Evolutionary conservation across 2,329 filamentous ascomycete species (phyloP).

Genomic region (Teratosphaeria destructans): DNA sequence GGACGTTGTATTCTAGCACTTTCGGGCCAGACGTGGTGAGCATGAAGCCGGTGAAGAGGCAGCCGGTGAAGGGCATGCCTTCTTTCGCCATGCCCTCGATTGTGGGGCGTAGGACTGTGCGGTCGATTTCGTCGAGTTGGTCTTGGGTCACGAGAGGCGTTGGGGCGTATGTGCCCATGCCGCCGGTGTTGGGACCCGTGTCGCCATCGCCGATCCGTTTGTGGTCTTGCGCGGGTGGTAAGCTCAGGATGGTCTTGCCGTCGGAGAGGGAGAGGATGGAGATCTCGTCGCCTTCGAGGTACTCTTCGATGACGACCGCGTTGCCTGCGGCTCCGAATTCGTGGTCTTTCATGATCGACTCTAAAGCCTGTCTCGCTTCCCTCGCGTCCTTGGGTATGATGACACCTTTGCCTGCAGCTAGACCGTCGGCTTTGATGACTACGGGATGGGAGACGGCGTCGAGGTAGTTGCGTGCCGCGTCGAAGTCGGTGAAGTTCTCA

Average conservation of each 20-base stretch:
- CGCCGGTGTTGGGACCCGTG: constrained; percentile 84
- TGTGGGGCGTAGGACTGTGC: constrained; percentile 77
- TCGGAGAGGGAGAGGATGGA: constrained; percentile 88
- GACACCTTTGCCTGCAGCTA: constrained; percentile 92
- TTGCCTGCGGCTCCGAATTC: constrained; percentile 80
- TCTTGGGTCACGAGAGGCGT: constrained; percentile 42
- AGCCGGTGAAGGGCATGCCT: constrained; percentile 56
- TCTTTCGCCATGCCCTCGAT: constrained; percentile 81
- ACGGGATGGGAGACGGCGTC: constrained; percentile 60
- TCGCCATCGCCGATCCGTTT: constrained; percentile 91
- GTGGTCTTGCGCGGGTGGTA: constrained; percentile 92
- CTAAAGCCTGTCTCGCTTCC: constrained; percentile 71
- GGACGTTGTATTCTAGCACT: constrained; percentile 85
- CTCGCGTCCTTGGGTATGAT: constrained; percentile 73
- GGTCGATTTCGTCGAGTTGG: constrained; percentile 68
- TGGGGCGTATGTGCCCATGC: constrained; percentile 95
- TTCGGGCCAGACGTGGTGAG: constrained; percentile 72
- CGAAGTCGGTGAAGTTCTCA: constrained; percentile 57
- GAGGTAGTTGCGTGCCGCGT: constrained; percentile 50
- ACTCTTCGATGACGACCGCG: constrained; percentile 93
- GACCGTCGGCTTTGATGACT: constrained; percentile 87
- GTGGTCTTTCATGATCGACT: constrained; percentile 80
- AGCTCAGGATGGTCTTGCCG: constrained; percentile 68
- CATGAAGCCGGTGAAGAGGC: constrained; percentile 88
- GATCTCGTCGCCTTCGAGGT: constrained; percentile 80